Evolutionary conservation across 1,139 yeast species (phyloP), one percentile per base, ranked within the genome.

Genomic region (Arxiozyma telluris): DNA sequence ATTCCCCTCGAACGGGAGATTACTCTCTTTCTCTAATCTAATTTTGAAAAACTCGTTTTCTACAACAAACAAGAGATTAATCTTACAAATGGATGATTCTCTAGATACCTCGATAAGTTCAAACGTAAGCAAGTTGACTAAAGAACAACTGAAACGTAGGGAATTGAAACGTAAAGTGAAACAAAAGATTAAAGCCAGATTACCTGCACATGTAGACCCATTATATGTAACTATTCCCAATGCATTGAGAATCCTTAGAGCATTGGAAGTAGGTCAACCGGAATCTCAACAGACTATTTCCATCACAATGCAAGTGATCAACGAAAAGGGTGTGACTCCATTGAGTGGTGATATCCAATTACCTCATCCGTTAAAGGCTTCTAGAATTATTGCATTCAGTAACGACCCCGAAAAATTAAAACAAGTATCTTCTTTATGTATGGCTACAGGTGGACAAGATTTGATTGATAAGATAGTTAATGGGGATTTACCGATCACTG

Each of bases 231-330:
- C 82, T 49, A 76, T 88, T 15, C 80, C 87, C 15, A 71, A 74
- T 22, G 98, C 97, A 1, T 71, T 90, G 68, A 78, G 85, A 64
- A 90, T 84, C 65, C 68, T 93, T 55, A 77, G 97, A 59, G 96
- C 98, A 0, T 82, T 91, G 4, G 96, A 90, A 69, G 95, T 89
- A 6, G 98, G 98, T 4, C 82, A 87, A 63, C 82, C 93, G 1
- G 73, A 79, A 4, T 72, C 76, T 25, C 82, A 83, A 60, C 82
- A 93, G 38, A 85, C 91, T 42, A 76, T 91, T 47, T 75, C 86
- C 22, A 70, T 89, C 55, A 80, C 82, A 44, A 76, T 90, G 57
- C 73, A 80, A 22, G 80, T 89, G n/a, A 77, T 87, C 22, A 83
- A 87, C 34, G 95, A 87, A 56, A 82, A 81, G 65, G 96, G 96